Conservation (phyloP, 495 filamentous ascomycete genomes). For the Oidiodendron maius region DNA sequence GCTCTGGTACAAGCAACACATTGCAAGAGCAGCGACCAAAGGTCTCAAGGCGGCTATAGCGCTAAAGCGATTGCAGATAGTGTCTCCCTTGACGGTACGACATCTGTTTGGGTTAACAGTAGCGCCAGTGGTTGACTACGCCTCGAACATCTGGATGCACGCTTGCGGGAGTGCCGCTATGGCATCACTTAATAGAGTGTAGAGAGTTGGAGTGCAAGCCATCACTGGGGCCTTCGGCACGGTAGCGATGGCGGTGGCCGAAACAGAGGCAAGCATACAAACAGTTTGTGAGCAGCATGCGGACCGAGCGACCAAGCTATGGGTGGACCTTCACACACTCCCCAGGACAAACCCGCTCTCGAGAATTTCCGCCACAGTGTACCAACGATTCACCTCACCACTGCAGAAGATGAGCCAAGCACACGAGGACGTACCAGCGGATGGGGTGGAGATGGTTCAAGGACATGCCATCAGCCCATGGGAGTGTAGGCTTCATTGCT, state of each 20-base stretch:
- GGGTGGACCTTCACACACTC: conserved; percentile 8
- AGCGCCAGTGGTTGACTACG: conserved; percentile 28
- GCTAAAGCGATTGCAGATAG: conserved; percentile 23
- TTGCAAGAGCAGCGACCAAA: conserved; percentile 19
- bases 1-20: not conserved
- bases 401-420: too few species aligned
- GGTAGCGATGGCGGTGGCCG: conserved; percentile 23
- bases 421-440: too few species aligned
- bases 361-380: conserved; percentile 4
- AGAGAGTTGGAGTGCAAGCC: conserved; percentile 29
- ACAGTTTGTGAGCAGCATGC: not conserved
- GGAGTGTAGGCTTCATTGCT: too few species aligned
- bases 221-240: conserved; percentile 25
- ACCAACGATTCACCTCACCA: conserved; percentile 6
- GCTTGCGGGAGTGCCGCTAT: conserved; percentile 21
- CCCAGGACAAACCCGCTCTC: conserved; percentile 11
- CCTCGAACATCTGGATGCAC: conserved; percentile 30
- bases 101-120: conserved; percentile 27
- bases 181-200: conserved; percentile 21
- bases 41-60: conserved; percentile 28
- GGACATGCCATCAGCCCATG: too few species aligned
- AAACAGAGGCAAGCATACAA: conserved; percentile 18
- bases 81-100: conserved; percentile 26
- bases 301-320: conserved; percentile 5
- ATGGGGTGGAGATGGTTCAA: too few species aligned